Evolutionary conservation across 805 yeast species (phyloP).

Genomic region (Wickerhamiella occidentalis): DNA sequence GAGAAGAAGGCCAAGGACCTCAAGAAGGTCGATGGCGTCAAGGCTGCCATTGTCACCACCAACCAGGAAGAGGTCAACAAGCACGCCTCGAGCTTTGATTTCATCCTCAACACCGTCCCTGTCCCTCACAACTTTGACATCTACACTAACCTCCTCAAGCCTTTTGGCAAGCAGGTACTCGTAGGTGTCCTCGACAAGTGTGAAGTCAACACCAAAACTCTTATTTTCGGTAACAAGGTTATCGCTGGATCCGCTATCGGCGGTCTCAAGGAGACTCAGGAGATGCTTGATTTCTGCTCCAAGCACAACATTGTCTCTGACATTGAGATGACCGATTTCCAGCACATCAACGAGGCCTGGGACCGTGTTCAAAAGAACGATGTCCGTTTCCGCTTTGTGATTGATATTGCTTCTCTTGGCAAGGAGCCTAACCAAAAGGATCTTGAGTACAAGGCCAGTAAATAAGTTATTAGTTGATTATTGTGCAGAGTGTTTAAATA

Average conservation of each 20-base stretch:
- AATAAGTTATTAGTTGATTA: too few relatives aligned
- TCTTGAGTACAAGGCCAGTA: neutral
- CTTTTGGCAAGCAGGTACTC: slow-evolving; percentile 46
- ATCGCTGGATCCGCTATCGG: slow-evolving; percentile 41
- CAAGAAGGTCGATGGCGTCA: slow-evolving; percentile 44
- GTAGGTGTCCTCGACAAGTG: slow-evolving; percentile 48
- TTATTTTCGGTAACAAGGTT: slow-evolving; percentile 31
- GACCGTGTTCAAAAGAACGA: slow-evolving; percentile 17
- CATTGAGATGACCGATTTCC: slow-evolving; percentile 47
- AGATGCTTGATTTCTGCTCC: slow-evolving; percentile 54
- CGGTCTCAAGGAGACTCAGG: slow-evolving; percentile 52
- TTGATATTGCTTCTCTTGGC: slow-evolving; percentile 11
- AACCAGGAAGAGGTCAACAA: slow-evolving; percentile 30
- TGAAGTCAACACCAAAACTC: slow-evolving; percentile 30
- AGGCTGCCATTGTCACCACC: slow-evolving; percentile 40
- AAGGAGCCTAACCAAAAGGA: neutral
- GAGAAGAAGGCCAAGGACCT: slow-evolving; percentile 37
- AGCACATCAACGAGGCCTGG: slow-evolving; percentile 17
- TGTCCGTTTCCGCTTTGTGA: slow-evolving; percentile 20
- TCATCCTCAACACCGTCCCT: slow-evolving; percentile 43
- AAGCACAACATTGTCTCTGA: slow-evolving; percentile 47
- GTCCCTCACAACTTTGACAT: slow-evolving; percentile 38
- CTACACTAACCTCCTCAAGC: slow-evolving; percentile 41
- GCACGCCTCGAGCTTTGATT: slow-evolving; percentile 33
- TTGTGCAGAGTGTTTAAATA: too few relatives aligned